These are phyloP conservation scores for Paxillus ammoniavirescens DNA, from an alignment of 768 basidiomycete genomes.

Conservation along the genomic window DNA sequence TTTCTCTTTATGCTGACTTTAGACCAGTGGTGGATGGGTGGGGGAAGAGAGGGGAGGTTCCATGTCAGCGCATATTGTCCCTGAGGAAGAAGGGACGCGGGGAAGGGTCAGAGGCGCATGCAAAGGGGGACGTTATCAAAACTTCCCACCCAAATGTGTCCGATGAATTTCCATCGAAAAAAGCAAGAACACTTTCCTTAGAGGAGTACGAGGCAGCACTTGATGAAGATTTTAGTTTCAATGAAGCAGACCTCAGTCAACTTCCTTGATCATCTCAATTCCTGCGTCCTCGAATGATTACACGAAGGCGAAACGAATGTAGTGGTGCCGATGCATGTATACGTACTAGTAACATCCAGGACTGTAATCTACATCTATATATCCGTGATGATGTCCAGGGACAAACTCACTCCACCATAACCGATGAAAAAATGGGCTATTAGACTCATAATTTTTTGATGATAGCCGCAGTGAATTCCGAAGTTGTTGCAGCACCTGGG, in stretches of 20 bases:
- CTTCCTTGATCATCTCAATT: slow-evolving; percentile 5
- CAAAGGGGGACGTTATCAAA: not conserved
- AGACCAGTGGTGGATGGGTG: slow-evolving; percentile 79
- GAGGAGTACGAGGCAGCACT: slow-evolving; percentile 55
- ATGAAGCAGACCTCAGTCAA: slow-evolving; percentile 38
- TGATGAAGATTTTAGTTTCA: slow-evolving; percentile 47
- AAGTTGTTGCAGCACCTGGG: slow-evolving; percentile 83
- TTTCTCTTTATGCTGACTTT: slow-evolving; percentile 82
- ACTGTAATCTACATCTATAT: slow-evolving; percentile 24
- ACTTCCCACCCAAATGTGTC: slow-evolving; percentile 1
- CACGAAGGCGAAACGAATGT: slow-evolving; percentile 15
- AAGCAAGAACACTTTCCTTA: slow-evolving; percentile 35
- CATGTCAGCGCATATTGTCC: slow-evolving; percentile 64
- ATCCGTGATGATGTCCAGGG: slow-evolving; percentile 7
- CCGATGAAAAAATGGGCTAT: not conserved
- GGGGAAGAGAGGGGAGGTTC: slow-evolving; percentile 79
- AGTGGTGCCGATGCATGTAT: slow-evolving; percentile 6
- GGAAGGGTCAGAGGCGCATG: slow-evolving; percentile 12
- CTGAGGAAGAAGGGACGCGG: slow-evolving; percentile 40
- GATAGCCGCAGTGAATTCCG: slow-evolving; percentile 91
- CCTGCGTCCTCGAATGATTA: not conserved
- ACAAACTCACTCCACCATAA: not conserved
- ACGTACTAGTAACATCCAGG: slow-evolving; percentile 9
- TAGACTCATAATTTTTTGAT: slow-evolving; percentile 67
- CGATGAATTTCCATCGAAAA: slow-evolving; percentile 40